Conservation (phyloP, 2,329 filamentous ascomycete species). For the Pseudogymnoascus verrucosus region DNA sequence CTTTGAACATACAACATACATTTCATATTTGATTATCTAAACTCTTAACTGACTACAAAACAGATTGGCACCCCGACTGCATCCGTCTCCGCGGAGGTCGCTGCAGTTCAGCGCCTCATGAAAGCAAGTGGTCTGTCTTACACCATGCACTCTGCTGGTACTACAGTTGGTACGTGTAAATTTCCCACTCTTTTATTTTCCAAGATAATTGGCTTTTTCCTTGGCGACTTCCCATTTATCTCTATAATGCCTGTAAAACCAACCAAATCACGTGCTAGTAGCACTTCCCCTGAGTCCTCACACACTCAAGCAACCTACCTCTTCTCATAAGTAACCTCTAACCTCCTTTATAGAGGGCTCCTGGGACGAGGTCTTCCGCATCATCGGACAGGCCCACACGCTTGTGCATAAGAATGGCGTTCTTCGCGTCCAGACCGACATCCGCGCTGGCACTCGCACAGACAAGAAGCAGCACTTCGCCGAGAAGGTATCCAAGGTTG, state of each 20-base stretch:
- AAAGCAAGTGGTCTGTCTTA: conserved; percentile 73
- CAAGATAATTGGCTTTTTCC: background rate
- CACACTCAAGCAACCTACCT: background rate
- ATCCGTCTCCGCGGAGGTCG: conserved; percentile 76
- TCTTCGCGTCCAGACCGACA: conserved; percentile 77
- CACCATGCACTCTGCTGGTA: conserved; percentile 88
- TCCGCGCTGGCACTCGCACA: conserved; percentile 65
- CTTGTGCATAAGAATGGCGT: conserved; percentile 71
- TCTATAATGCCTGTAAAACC: background rate
- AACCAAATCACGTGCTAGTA: background rate
- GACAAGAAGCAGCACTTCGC: conserved; percentile 26
- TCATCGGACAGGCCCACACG: conserved; percentile 79
- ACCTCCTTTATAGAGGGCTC: conserved; percentile 59
- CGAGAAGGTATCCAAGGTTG: conserved; percentile 26
- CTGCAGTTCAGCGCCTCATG: conserved; percentile 78
- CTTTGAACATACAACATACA: background rate
- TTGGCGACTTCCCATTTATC: background rate
- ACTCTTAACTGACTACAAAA: conserved; percentile 2
- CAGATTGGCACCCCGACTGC: conserved; percentile 72
- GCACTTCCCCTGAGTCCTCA: background rate
- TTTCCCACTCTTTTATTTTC: background rate
- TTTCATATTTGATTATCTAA: background rate
- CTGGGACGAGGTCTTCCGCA: conserved; percentile 80
- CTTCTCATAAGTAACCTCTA: conserved; percentile 7
- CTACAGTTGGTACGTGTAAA: conserved; percentile 66